Conservation (phyloP, 257 asterid species). For the Osmanthus fragrans region DNA sequence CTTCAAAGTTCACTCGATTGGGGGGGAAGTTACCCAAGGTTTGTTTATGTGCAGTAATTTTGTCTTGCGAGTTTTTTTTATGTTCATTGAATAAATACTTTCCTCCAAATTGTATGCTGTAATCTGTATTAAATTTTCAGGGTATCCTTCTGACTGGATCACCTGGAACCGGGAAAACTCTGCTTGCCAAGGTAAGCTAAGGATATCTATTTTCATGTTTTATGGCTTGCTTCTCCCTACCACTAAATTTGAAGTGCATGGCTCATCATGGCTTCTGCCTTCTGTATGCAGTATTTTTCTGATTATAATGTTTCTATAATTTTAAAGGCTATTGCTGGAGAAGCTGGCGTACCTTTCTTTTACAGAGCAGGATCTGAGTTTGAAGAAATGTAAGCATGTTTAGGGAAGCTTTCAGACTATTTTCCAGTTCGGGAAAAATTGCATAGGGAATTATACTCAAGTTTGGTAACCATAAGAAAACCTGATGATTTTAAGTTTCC, state of each 20-base stretch:
- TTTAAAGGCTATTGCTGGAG: conserved; percentile 97
- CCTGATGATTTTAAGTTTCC: conserved; percentile 3
- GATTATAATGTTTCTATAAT: conserved; percentile 26
- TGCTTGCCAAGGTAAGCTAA: conserved; percentile 79
- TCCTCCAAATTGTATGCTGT: conserved; percentile 14
- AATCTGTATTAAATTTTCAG: conserved; percentile 43
- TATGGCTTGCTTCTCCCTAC: conserved; percentile 13
- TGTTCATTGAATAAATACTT: conserved; percentile 16
- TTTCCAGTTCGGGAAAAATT: conserved; percentile 2
- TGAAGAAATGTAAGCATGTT: conserved; percentile 80
- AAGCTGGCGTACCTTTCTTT: conserved; percentile 97
- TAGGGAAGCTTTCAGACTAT: conserved; percentile 10
- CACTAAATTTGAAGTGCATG: conserved; percentile 12
- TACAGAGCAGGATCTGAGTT: conserved; percentile 95
- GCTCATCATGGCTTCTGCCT: not conserved
- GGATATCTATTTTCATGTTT: conserved; percentile 26
- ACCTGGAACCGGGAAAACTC: conserved; percentile 98
- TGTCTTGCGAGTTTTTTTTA: conserved; percentile 2
- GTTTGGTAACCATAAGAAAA: not conserved
- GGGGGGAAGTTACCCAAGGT: conserved; percentile 99
- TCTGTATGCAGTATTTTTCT: not conserved
- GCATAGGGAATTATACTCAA: not conserved
- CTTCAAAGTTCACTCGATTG: conserved; percentile 85
- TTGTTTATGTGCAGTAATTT: conserved; percentile 24
- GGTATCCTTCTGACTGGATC: conserved; percentile 98